A percentile compares a stretch with the other conserved stretches of the same genome.
phyloP scores from a whole-genome alignment of 1,284 basidiomycete species.

The Leccinum huronense region DNA sequence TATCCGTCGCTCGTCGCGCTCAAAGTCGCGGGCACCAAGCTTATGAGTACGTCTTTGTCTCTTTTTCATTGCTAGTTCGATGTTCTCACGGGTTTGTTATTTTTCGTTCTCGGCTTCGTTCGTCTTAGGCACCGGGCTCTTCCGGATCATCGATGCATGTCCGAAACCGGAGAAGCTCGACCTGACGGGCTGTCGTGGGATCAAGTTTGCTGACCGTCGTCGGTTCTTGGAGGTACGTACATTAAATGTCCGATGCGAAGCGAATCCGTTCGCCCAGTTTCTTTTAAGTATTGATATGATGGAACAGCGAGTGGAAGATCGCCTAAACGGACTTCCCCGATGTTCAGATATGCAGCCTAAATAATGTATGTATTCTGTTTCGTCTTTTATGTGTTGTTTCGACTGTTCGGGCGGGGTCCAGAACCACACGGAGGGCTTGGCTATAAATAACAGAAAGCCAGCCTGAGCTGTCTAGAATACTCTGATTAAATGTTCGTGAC shows the following conservation, averaged over 20 bases:
- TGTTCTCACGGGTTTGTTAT: no score
- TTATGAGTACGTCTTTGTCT: slow-evolving; percentile 37
- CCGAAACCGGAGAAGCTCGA: slow-evolving; percentile 52
- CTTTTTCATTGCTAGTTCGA: no score
- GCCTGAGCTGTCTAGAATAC: no score
- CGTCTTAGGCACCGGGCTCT: slow-evolving; percentile 50
- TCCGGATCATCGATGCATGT: slow-evolving; percentile 58
- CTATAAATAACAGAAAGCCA: no score
- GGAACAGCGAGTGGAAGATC: slow-evolving; percentile 37
- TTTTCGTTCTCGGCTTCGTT: not conserved
- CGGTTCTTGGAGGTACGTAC: slow-evolving; percentile 59
- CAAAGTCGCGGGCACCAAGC: no score
- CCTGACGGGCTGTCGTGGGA: not conserved
- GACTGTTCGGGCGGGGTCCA: no score
- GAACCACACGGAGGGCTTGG: no score
- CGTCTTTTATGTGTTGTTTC: no score
- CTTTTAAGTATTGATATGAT: slow-evolving; percentile 1
- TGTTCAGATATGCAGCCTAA: no score
- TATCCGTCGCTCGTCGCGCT: slow-evolving; percentile 44
- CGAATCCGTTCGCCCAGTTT: not conserved
- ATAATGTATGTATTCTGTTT: no score
- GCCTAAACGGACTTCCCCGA: slow-evolving; percentile 23
- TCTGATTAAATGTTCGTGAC: no score
- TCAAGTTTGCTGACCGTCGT: slow-evolving; percentile 36
- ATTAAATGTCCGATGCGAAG: no score